Percentiles rank a stretch among this genome's conserved stretches.
Evolutionary conservation across 305 asterid genomes (phyloP).

Genomic region (Fraxinus albicans): DNA sequence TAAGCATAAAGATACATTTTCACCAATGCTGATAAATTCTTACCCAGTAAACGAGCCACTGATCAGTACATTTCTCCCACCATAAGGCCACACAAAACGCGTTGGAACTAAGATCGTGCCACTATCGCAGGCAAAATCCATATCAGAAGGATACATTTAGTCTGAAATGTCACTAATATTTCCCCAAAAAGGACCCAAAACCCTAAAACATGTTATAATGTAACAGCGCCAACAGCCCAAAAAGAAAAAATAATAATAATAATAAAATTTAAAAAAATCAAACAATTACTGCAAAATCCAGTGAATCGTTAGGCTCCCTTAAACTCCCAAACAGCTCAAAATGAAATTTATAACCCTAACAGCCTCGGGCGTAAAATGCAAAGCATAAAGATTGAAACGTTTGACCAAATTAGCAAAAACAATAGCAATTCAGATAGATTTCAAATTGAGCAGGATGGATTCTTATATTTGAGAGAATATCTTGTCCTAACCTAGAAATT

Average conservation of each 20-base stretch:
- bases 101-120: slow-evolving; percentile 65
- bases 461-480: neutral
- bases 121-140: slow-evolving; percentile 67
- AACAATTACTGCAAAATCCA: neutral
- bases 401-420: neutral
- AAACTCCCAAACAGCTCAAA: neutral
- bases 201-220: neutral
- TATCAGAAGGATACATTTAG: slow-evolving; percentile 57
- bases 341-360: neutral
- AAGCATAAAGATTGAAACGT: neutral
- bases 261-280: neutral
- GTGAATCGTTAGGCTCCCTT: neutral
- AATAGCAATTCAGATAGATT: neutral
- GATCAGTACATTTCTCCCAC: slow-evolving; percentile 82
- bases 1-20: neutral
- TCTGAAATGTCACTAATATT: slow-evolving; percentile 25
- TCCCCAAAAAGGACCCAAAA: slow-evolving; percentile 19
- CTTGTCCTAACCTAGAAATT: neutral
- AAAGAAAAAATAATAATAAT: neutral
- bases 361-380: neutral
- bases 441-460: neutral
- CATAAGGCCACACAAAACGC: slow-evolving; percentile 92
- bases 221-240: neutral
- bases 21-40: slow-evolving; percentile 25
- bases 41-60: slow-evolving; percentile 96